phyloP scores from a whole-genome alignment of 78 protist genomes.

The Cavenderia fasciculata region DNA sequence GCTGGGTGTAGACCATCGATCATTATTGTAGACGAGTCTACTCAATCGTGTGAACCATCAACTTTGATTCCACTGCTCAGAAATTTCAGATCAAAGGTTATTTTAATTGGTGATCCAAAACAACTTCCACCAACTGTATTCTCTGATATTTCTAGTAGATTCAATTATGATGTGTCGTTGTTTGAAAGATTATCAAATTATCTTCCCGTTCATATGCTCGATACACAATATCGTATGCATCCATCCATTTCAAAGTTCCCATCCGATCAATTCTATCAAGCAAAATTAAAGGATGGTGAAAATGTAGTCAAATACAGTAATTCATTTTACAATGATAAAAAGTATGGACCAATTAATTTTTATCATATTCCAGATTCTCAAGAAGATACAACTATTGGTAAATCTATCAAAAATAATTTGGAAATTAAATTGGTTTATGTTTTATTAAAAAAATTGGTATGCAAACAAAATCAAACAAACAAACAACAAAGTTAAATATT shows the following conservation, averaged over 20 bases:
- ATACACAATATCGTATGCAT: slow-evolving; percentile 93
- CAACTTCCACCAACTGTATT: slow-evolving; percentile 90
- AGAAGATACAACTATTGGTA: not conserved
- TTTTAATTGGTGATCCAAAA: slow-evolving; percentile 89
- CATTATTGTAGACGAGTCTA: slow-evolving; percentile 88
- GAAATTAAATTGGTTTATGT: slow-evolving; percentile 23
- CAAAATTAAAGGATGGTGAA: slow-evolving; percentile 59
- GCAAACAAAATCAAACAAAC: too few species aligned
- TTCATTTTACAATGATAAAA: not conserved
- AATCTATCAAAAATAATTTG: not conserved
- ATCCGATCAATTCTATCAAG: slow-evolving; percentile 78
- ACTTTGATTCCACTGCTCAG: slow-evolving; percentile 66
- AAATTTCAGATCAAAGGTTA: not conserved
- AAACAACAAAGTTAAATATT: too few species aligned
- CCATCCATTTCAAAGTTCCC: slow-evolving; percentile 86
- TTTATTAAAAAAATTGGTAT: not conserved
- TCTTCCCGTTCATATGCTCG: slow-evolving; percentile 23
- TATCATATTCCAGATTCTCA: slow-evolving; percentile 18
- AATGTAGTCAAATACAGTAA: not conserved
- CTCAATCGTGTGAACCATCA: slow-evolving; percentile 85
- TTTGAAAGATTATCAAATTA: slow-evolving; percentile 45
- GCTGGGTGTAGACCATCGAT: not conserved
- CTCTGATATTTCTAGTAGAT: not conserved
- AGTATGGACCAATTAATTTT: slow-evolving; percentile 25
- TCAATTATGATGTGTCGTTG: slow-evolving; percentile 28